Evolutionary conservation across 1,284 basidiomycete genomes (phyloP).

Genomic region (Marasmius tenuissimus): DNA sequence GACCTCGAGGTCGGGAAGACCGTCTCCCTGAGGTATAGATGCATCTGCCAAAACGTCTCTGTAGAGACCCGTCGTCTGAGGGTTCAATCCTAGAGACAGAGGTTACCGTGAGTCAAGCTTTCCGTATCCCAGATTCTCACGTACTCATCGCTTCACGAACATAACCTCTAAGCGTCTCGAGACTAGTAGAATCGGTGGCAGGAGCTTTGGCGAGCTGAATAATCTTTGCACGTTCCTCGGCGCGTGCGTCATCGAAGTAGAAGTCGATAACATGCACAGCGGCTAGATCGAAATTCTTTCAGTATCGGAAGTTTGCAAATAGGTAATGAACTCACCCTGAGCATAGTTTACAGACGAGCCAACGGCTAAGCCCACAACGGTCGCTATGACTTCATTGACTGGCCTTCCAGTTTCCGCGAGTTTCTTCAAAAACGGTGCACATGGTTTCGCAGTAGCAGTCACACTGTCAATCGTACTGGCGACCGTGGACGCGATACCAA

Average conservation of each 20-base stretch:
- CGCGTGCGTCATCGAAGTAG: conserved; percentile 46
- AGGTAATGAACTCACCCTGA: conserved; percentile 27
- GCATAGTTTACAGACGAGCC: conserved; percentile 46
- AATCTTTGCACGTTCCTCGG: conserved; percentile 39
- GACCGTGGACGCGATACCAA: conserved; percentile 18
- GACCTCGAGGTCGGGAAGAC: conserved; percentile 34
- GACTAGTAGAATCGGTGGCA: conserved; percentile 30
- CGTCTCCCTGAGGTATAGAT: conserved; percentile 36
- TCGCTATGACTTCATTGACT: conserved; percentile 41
- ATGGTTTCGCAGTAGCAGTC: conserved; percentile 32
- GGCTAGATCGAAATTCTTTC: conserved; percentile 16
- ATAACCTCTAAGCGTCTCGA: conserved; percentile 46
- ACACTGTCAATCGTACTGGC: conserved; percentile 25
- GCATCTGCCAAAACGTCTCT: conserved; percentile 38
- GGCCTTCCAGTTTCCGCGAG: conserved; percentile 42
- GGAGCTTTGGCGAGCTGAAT: conserved; percentile 31
- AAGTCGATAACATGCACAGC: conserved; percentile 54
- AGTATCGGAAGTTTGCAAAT: background rate
- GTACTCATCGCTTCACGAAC: conserved; percentile 53
- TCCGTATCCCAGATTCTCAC: conserved; percentile 17
- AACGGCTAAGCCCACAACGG: conserved; percentile 48
- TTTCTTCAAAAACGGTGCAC: conserved; percentile 41
- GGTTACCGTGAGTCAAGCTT: background rate
- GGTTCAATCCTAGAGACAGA: conserved; percentile 33
- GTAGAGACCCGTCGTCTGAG: conserved; percentile 45